phyloP scores from a whole-genome alignment of 176 grass and related monocot species.

The Eleusine indica region DNA sequence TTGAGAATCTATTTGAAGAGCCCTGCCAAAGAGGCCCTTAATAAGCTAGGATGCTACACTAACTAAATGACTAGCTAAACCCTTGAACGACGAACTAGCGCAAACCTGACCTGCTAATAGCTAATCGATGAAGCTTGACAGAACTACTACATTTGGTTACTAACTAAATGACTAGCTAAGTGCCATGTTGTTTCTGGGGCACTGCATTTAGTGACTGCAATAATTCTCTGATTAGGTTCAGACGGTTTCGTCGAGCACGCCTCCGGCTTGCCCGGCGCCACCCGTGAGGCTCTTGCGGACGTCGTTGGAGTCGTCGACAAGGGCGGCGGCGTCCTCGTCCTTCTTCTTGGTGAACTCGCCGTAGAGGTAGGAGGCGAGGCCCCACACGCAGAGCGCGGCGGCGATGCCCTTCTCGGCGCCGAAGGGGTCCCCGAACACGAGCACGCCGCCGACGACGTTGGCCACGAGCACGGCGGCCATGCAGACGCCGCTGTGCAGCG shows the following conservation, averaged over 20 bases:
- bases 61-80: no score
- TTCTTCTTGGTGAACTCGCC: conserved; percentile 67
- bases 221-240: background rate
- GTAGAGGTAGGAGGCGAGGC: conserved; percentile 82
- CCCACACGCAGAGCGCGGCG: conserved; percentile 76
- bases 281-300: conserved; percentile 31
- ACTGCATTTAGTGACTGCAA: background rate
- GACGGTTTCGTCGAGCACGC: conserved; percentile 28
- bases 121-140: background rate
- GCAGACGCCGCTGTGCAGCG: conserved; percentile 85
- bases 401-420: conserved; percentile 73
- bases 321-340: background rate
- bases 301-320: background rate
- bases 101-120: background rate
- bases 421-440: conserved; percentile 77
- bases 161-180: no score
- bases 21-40: no score
- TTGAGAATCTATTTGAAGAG: no score
- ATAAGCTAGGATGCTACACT: no score
- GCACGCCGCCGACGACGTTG: conserved; percentile 74
- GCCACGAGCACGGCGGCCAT: conserved; percentile 75
- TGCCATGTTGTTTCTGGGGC: background rate
- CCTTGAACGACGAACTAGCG: no score
- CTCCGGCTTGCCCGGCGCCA: background rate
- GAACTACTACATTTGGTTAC: background rate